Conservation (phyloP, 345 rosid genomes). For the Combretum micranthum region DNA sequence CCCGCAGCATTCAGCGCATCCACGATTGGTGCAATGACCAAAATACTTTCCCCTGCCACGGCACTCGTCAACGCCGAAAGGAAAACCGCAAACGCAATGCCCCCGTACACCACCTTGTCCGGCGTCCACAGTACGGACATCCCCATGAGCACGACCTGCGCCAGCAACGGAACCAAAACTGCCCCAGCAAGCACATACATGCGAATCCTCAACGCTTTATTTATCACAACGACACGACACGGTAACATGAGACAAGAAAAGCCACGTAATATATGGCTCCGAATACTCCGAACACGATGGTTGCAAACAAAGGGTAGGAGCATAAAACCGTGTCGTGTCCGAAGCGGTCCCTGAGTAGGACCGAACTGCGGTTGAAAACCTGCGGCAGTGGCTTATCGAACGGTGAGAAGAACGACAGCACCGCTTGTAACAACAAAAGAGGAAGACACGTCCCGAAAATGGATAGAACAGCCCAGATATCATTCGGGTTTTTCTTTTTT, state of each 20-base stretch:
- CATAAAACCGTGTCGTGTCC: constrained; percentile 27
- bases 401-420: constrained; percentile 17
- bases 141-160: constrained; percentile 27
- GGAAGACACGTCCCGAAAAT: constrained; percentile 44
- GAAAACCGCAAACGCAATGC: constrained; percentile 19
- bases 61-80: constrained; percentile 28
- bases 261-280: constrained; percentile 20
- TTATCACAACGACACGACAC: constrained; percentile 47
- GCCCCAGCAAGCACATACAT: constrained; percentile 28
- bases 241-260: constrained; percentile 42
- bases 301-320: constrained; percentile 38
- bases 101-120: constrained; percentile 3
- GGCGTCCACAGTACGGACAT: constrained; percentile 35
- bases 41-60: constrained; percentile 40
- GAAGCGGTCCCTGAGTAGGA: constrained; percentile 1
- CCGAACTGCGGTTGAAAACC: constrained; percentile 19
- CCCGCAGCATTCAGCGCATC: constrained; percentile 50
- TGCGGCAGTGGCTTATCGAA: constrained; percentile 10
- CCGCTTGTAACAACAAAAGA: constrained; percentile 26
- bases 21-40: constrained; percentile 50
- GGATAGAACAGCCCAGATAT: constrained; percentile 27
- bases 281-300: constrained; percentile 38
- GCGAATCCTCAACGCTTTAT: constrained; percentile 39
- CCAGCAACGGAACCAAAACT: constrained; percentile 22
- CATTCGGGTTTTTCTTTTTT: constrained; percentile 26